A percentile compares a stretch with the other conserved stretches of the same genome.
phyloP scores from a whole-genome alignment of 371 early-diverging fungal genomes.

The Phascolomyces articulosus region DNA sequence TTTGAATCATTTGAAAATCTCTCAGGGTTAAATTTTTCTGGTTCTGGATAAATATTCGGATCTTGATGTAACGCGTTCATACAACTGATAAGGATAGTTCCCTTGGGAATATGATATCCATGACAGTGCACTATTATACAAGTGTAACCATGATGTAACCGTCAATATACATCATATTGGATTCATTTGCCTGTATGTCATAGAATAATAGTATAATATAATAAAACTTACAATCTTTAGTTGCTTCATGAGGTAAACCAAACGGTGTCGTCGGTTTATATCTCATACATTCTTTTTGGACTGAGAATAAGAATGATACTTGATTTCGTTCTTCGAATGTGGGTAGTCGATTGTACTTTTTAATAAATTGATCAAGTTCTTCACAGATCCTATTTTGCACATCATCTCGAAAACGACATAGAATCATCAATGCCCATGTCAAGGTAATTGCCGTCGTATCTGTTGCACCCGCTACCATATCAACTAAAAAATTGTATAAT shows the following conservation, averaged over 20 bases:
- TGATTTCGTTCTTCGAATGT: conserved; percentile 18
- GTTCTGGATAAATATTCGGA: conserved; percentile 9
- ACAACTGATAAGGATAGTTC: conserved; percentile 24
- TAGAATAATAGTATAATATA: no score
- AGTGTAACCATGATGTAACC: no score
- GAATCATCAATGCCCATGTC: conserved; percentile 17
- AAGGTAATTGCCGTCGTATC: conserved; percentile 21
- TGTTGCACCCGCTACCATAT: conserved; percentile 24
- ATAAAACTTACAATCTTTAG: conserved; percentile 20
- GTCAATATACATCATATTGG: no score
- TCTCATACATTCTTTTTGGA: conserved; percentile 28
- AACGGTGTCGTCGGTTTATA: conserved; percentile 16
- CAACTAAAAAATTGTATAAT: conserved; percentile 6
- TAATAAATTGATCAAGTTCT: conserved; percentile 19
- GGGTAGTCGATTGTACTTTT: conserved; percentile 15
- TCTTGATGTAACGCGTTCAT: conserved; percentile 22
- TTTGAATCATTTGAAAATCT: conserved; percentile 16
- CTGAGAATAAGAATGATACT: conserved; percentile 19
- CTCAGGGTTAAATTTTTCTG: conserved; percentile 27
- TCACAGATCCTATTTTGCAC: conserved; percentile 18
- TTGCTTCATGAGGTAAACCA: conserved; percentile 20
- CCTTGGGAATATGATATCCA: conserved; percentile 40
- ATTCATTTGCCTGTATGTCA: no score
- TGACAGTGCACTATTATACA: conserved; percentile 13
- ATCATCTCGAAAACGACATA: conserved; percentile 19